Percentiles rank a stretch among this genome's conserved stretches.
Conservation (phyloP, 2,329 filamentous ascomycete genomes). For the Lasiodiplodia citricola region DNA sequence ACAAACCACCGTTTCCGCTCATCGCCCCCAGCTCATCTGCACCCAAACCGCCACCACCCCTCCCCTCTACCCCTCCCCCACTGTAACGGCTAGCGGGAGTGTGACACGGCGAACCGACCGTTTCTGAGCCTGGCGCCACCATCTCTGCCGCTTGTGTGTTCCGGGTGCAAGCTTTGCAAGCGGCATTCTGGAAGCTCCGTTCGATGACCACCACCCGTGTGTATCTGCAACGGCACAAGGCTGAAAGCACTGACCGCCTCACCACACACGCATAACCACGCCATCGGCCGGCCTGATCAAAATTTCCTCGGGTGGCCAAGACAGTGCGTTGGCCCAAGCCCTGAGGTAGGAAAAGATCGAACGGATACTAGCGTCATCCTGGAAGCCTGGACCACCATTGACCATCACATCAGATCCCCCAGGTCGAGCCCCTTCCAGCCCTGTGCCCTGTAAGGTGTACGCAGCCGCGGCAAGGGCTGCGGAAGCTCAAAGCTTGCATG, state of each 20-base stretch:
- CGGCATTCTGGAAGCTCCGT: constrained; percentile 6
- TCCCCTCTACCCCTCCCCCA: constrained; percentile 15
- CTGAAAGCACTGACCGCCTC: constrained; percentile 15
- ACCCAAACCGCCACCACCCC: constrained; percentile 14
- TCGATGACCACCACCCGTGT: neutral
- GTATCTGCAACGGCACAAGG: constrained; percentile 16
- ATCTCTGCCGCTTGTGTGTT: constrained; percentile 9
- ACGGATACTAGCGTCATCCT: constrained; percentile 20
- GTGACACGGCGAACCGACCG: constrained; percentile 11
- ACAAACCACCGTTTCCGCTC: constrained; percentile 15
- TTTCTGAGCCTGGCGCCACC: constrained; percentile 5
- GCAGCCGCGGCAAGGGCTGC: constrained; percentile 26
- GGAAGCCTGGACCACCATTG: constrained; percentile 12
- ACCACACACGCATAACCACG: neutral
- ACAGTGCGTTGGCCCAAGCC: constrained; percentile 17
- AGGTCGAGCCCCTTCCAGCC: constrained; percentile 15
- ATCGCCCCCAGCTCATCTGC: constrained; percentile 19
- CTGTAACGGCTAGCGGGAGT: constrained; percentile 15
- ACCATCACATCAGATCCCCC: constrained; percentile 25
- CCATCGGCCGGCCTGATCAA: constrained; percentile 4
- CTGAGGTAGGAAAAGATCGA: constrained; percentile 21
- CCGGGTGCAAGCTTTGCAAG: neutral
- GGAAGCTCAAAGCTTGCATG: constrained; percentile 26
- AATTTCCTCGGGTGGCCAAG: constrained; percentile 16
- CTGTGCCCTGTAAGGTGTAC: constrained; percentile 25